A percentile compares a stretch with the other conserved stretches of the same genome.
Conservation (phyloP, 768 basidiomycete genomes). For the Leccinellum albellum region DNA sequence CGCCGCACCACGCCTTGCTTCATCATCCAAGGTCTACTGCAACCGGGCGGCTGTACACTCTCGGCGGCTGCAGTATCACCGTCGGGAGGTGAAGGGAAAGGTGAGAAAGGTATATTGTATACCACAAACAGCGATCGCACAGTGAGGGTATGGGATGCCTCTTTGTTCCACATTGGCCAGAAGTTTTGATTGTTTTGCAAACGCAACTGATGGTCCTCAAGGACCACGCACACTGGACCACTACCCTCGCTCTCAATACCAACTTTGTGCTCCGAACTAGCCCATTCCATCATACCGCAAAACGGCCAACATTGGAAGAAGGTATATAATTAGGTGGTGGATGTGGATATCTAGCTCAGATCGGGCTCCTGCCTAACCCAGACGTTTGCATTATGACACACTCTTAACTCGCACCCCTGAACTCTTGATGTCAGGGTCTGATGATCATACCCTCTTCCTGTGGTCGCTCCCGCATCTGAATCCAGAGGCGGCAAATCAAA, state of each 20-base stretch:
- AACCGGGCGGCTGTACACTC: conserved; percentile 69
- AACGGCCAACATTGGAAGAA: too few species aligned
- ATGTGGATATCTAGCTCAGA: background rate
- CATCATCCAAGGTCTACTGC: conserved; percentile 90
- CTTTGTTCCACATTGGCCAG: background rate
- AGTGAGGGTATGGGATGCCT: conserved; percentile 88
- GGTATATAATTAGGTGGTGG: too few species aligned
- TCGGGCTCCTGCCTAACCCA: conserved; percentile 35
- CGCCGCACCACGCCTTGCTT: conserved; percentile 77
- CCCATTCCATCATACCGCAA: conserved; percentile 86
- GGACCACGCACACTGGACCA: conserved; percentile 99
- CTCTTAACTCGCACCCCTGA: conserved; percentile 66
- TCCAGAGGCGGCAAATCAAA: conserved; percentile 49
- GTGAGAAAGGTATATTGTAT: conserved; percentile 71
- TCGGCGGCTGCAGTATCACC: conserved; percentile 94
- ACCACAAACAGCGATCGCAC: conserved; percentile 94
- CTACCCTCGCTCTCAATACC: conserved; percentile 90
- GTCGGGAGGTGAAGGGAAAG: conserved; percentile 82
- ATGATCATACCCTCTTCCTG: conserved; percentile 96
- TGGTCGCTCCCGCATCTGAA: conserved; percentile 82
- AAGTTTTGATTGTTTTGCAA: conserved; percentile 34
- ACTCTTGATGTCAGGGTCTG: conserved; percentile 90
- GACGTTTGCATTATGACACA: conserved; percentile 70
- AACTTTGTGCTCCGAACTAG: conserved; percentile 94
- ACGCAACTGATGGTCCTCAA: conserved; percentile 83